These are phyloP conservation scores for Helichrysum umbraculigerum DNA, from an alignment of 129 eudicot genomes.

Conservation along the genomic window DNA sequence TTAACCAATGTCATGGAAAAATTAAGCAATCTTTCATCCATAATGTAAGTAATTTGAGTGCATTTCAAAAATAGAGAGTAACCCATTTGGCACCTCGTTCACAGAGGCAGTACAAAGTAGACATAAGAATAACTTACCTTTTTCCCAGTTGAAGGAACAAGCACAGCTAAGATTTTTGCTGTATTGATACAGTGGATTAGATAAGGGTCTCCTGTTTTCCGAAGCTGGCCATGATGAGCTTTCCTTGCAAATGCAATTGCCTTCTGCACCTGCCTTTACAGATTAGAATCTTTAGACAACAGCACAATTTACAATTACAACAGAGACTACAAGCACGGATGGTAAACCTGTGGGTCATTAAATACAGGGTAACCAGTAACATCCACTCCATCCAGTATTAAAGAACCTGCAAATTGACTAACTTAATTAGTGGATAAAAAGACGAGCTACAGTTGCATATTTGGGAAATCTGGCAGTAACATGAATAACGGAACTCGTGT, in stretches of 20 bases:
- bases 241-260: conserved; percentile 91
- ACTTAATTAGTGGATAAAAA: background rate
- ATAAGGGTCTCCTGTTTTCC: conserved; percentile 87
- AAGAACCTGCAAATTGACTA: conserved; percentile 58
- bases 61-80: background rate
- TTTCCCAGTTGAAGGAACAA: conserved; percentile 84
- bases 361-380: conserved; percentile 87
- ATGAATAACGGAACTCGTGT: background rate
- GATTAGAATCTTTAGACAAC: conserved; percentile 18
- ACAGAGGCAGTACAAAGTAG: no score
- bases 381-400: conserved; percentile 83
- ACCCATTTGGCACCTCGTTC: background rate
- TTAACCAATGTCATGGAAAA: background rate
- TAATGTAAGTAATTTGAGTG: background rate
- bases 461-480: background rate
- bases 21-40: background rate
- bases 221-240: conserved; percentile 84
- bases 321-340: conserved; percentile 35
- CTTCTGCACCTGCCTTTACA: conserved; percentile 87
- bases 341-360: conserved; percentile 67
- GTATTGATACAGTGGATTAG: conserved; percentile 92
- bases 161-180: conserved; percentile 71
- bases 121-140: conserved; percentile 35
- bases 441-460: background rate
- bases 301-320: conserved; percentile 12